Evolutionary conservation across 2,329 filamentous ascomycete genomes (phyloP).

Genomic region (Thielaviopsis ethacetica): DNA sequence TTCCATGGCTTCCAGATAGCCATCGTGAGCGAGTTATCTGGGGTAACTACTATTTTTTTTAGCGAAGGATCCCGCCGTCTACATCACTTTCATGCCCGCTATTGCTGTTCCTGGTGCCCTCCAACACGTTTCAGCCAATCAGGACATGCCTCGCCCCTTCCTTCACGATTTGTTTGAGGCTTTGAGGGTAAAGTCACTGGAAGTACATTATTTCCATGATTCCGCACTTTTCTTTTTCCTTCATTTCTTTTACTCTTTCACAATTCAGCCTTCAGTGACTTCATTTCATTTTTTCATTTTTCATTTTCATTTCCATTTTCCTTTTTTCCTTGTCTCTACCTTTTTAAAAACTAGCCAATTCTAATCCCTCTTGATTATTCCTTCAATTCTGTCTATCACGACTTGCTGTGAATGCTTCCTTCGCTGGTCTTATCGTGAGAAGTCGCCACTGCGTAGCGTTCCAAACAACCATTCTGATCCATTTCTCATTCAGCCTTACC

Average conservation of each 20-base stretch:
- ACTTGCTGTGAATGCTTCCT: neutral
- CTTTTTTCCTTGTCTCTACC: neutral
- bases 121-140: neutral
- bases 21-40: constrained; percentile 2
- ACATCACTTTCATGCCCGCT: neutral
- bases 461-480: neutral
- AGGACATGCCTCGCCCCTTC: neutral
- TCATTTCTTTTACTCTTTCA: neutral
- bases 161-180: neutral
- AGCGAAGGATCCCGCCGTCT: constrained; percentile 1
- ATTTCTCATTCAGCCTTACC: neutral
- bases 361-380: neutral
- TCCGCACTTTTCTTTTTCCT: neutral
- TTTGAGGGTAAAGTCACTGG: neutral
- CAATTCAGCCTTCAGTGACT: neutral
- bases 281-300: neutral
- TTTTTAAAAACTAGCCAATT: neutral
- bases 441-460: neutral
- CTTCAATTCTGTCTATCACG: neutral
- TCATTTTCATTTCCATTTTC: neutral
- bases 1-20: neutral
- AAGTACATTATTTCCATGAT: neutral
- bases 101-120: constrained; percentile 1
- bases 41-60: constrained; percentile 10
- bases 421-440: neutral